phyloP scores from a whole-genome alignment of 73 alveolate genomes.

The Effrenium voratum region DNA sequence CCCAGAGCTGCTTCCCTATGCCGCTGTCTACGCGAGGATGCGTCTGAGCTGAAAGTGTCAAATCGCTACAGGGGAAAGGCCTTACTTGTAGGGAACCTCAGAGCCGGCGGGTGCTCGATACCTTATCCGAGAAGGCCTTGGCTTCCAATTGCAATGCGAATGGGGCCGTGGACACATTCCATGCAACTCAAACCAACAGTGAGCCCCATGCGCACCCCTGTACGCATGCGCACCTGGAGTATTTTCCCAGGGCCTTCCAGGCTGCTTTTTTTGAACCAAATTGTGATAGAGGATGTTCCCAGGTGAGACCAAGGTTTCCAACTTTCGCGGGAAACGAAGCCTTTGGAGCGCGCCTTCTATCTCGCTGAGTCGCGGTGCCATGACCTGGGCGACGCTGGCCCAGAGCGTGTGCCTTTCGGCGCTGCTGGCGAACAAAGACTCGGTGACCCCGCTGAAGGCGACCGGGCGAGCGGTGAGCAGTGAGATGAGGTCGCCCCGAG shows the following conservation, averaged over 20 bases:
- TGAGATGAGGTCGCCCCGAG: no score
- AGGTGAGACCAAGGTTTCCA: no score
- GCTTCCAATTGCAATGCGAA: background rate
- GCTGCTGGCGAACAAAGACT: conserved; percentile 78
- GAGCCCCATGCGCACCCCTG: background rate
- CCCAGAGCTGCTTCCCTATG: conserved; percentile 58
- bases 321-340: background rate
- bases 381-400: conserved; percentile 83
- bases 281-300: no score
- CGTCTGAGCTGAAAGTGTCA: conserved; percentile 15
- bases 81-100: background rate
- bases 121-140: background rate
- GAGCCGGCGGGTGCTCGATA: no score
- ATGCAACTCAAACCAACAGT: background rate
- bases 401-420: conserved; percentile 88
- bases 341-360: background rate
- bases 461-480: no score
- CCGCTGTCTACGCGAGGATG: conserved; percentile 61
- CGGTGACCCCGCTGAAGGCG: conserved; percentile 84
- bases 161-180: background rate
- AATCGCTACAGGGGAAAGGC: background rate
- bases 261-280: no score
- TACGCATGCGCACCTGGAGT: no score
- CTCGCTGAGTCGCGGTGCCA: conserved; percentile 66
- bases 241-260: no score